These are phyloP conservation scores for Nicotiana undulata DNA, from an alignment of 257 asterid species.

Conservation along the genomic window DNA sequence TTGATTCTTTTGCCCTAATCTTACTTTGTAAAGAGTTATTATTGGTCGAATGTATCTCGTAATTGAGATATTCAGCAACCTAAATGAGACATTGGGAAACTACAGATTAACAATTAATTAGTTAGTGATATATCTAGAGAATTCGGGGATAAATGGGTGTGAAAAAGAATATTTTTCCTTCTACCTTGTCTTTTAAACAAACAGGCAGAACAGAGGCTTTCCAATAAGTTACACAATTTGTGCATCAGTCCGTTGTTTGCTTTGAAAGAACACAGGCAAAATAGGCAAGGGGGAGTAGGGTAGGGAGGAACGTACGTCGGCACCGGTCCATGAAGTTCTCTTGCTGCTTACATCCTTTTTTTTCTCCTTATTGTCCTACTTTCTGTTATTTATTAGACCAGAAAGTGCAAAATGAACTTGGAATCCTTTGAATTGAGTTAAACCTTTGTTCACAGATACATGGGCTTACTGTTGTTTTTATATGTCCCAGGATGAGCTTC, in stretches of 20 bases:
- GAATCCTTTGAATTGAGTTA: neutral
- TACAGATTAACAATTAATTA: neutral
- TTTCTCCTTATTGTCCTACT: neutral
- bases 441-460: neutral
- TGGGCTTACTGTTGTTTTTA: neutral
- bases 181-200: neutral
- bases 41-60: neutral
- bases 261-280: neutral
- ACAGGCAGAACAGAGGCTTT: neutral
- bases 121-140: neutral
- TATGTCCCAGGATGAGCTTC: slow-evolving; percentile 21
- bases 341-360: neutral
- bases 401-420: neutral
- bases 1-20: neutral
- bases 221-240: neutral
- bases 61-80: neutral
- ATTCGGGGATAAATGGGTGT: neutral
- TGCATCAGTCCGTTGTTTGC: neutral
- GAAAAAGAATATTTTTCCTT: neutral
- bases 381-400: neutral
- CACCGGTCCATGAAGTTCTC: neutral
- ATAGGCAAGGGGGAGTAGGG: neutral
- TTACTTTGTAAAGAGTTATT: neutral
- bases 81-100: neutral
- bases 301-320: neutral